phyloP scores from a whole-genome alignment of 192 early-diverging fungal genomes.

The Cladochytrium replicatum region DNA sequence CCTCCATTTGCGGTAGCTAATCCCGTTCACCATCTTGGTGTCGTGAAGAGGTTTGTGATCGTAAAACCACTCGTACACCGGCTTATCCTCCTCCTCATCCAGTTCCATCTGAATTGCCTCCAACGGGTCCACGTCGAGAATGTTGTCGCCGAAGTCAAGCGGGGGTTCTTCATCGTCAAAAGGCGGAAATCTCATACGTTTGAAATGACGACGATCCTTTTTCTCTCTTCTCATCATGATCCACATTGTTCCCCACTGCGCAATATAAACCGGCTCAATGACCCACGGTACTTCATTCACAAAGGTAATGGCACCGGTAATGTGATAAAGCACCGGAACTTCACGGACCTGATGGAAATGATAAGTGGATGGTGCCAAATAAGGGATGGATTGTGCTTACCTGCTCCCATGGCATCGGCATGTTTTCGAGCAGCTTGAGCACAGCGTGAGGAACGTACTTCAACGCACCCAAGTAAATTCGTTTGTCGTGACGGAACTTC shows the following conservation, averaged over 20 bases:
- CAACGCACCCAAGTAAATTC: slow-evolving; percentile 94
- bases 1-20: slow-evolving; percentile 81
- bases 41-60: slow-evolving; percentile 92
- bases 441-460: slow-evolving; percentile 99
- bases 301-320: slow-evolving; percentile 98
- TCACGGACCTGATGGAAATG: slow-evolving; percentile 59
- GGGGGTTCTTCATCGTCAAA: slow-evolving; percentile 99
- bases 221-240: slow-evolving; percentile 99
- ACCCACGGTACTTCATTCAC: slow-evolving; percentile 94
- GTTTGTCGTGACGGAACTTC: slow-evolving; percentile 95
- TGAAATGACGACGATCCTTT: slow-evolving; percentile 92
- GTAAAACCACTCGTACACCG: slow-evolving; percentile 93
- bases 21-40: slow-evolving; percentile 74
- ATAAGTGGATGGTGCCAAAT: no score
- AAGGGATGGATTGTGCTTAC: no score
- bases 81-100: slow-evolving; percentile 85
- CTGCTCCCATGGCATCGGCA: slow-evolving; percentile 99
- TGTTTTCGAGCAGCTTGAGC: slow-evolving; percentile 94
- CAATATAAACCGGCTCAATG: slow-evolving; percentile 93
- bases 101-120: slow-evolving; percentile 99
- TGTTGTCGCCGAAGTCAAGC: slow-evolving; percentile 96
- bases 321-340: slow-evolving; percentile 92
- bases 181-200: slow-evolving; percentile 96
- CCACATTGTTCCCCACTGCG: slow-evolving; percentile 99
- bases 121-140: slow-evolving; percentile 93